These are phyloP conservation scores for Daldinia loculata DNA, from an alignment of 495 filamentous ascomycete genomes.

Conservation along the genomic window DNA sequence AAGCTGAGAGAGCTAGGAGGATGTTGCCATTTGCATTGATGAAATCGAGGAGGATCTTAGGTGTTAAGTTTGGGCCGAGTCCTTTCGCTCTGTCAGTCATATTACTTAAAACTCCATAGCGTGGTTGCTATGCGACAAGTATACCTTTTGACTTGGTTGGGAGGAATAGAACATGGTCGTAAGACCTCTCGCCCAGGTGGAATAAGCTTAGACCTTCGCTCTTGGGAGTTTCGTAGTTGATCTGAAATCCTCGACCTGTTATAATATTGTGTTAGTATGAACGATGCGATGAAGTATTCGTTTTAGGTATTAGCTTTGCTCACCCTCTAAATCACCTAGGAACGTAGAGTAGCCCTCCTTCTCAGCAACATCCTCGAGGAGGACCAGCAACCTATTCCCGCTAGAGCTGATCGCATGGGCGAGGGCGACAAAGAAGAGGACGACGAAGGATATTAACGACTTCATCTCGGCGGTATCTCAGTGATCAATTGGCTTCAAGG, in stretches of 20 bases:
- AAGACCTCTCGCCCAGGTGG: conserved; percentile 83
- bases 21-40: conserved; percentile 91
- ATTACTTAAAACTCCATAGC: neutral
- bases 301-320: conserved; percentile 25
- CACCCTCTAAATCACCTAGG: conserved; percentile 82
- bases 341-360: conserved; percentile 83
- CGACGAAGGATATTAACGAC: conserved; percentile 74
- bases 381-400: conserved; percentile 83
- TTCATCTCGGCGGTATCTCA: conserved; percentile 65
- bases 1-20: conserved; percentile 83
- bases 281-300: neutral
- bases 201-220: conserved; percentile 83
- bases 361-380: conserved; percentile 83
- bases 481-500: conserved; percentile 48
- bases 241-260: conserved; percentile 80
- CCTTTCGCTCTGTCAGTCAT: conserved; percentile 62
- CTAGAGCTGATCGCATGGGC: conserved; percentile 81
- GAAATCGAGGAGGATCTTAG: conserved; percentile 88
- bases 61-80: conserved; percentile 85
- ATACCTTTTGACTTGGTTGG: conserved; percentile 90
- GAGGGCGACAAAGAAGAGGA: conserved; percentile 68
- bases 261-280: conserved; percentile 35
- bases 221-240: conserved; percentile 86
- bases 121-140: conserved; percentile 11
- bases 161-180: conserved; percentile 89